Conservation (phyloP, 2,329 filamentous ascomycete genomes). For the Pseudopyricularia cyperi region DNA sequence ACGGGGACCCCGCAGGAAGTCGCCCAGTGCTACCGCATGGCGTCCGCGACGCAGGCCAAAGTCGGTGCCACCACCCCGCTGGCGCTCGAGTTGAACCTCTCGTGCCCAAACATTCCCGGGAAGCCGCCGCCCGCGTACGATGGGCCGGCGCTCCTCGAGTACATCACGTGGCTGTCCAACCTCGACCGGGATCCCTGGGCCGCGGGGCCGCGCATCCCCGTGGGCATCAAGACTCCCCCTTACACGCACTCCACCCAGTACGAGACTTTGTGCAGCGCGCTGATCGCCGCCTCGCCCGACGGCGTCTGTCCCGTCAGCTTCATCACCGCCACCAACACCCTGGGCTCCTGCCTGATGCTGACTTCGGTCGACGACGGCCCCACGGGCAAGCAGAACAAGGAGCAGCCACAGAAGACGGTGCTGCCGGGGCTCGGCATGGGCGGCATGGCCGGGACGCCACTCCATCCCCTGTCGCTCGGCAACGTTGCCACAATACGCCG, state of each 20-base stretch:
- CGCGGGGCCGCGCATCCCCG: slow-evolving; percentile 17
- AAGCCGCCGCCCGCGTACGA: slow-evolving; percentile 62
- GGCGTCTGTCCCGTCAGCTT: slow-evolving; percentile 41
- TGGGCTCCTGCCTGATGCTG: slow-evolving; percentile 55
- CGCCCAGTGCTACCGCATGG: slow-evolving; percentile 36
- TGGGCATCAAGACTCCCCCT: slow-evolving; percentile 63
- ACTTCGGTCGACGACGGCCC: slow-evolving; percentile 6
- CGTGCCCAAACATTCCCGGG: slow-evolving; percentile 60
- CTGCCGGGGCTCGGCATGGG: slow-evolving; percentile 48
- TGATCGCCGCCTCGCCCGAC: slow-evolving; percentile 19
- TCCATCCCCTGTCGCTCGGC: slow-evolving; percentile 62
- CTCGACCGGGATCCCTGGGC: slow-evolving; percentile 9
- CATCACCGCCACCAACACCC: slow-evolving; percentile 60
- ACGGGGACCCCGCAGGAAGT: slow-evolving; percentile 51
- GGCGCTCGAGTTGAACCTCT: slow-evolving; percentile 66
- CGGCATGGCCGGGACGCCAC: slow-evolving; percentile 56
- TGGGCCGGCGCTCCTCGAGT: slow-evolving; percentile 32
- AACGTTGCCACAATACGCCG: slow-evolving; percentile 58
- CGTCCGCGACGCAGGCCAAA: slow-evolving; percentile 24
- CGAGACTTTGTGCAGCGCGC: slow-evolving; percentile 35
- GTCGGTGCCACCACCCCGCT: slow-evolving; percentile 32
- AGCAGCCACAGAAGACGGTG: slow-evolving; percentile 23
- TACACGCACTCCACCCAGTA: slow-evolving; percentile 63
- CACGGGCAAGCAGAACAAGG: slow-evolving; percentile 2
- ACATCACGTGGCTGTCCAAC: slow-evolving; percentile 33